Base-by-base conservation (phyloP, 73 alveolate genomes). In the Effrenium voratum region DNA sequence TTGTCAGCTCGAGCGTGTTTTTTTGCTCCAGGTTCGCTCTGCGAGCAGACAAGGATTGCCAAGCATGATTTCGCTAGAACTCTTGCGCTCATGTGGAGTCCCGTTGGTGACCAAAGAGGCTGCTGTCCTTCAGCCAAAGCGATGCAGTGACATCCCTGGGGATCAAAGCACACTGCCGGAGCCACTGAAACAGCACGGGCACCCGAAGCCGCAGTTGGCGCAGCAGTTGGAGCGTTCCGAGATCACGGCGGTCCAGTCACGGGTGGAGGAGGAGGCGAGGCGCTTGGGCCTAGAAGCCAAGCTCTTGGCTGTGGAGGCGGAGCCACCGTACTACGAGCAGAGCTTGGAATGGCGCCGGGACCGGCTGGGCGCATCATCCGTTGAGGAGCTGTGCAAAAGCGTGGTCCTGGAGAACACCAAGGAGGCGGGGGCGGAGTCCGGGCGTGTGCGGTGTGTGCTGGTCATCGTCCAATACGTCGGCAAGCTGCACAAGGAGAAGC, bases 391-490 rank as follows among this genome's bases (percentile, higher is more conserved):
- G 55, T 90, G 97, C 77, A 90, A 90, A 49, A 90, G 97, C 55
- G 97, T 90, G 40, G 97, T 90, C 12, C 26, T 90, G 77, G 88
- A 90, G 77, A 90, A 90, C 77, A 90, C 97, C 59, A 90, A 72
- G 91, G 8, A 19, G 63, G 26, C 63, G 8, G 63, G 19, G 19
- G 26, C 66, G 43, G 97, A 90, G 26, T 38, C 95, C 0, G 88
- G 97, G 10, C 97, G 97, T 34, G 88, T 90, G 3, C 85, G 97
- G 30, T 90, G 87, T 36, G 97, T 90, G 60, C 97, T 90, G 41
- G 97, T 90, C 77, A 72, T 90, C 28, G 87, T 90, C 46, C 97
- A 90, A 36, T 90, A 90, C n/a, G 97, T 90, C 60, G 97, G 88
- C 8, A 90, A 90, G 88, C 97, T 90, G 28, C 85, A 90, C 44